Evolutionary conservation across 371 early-diverging fungal species (phyloP).

Genomic region (Apophysomyces variabilis): DNA sequence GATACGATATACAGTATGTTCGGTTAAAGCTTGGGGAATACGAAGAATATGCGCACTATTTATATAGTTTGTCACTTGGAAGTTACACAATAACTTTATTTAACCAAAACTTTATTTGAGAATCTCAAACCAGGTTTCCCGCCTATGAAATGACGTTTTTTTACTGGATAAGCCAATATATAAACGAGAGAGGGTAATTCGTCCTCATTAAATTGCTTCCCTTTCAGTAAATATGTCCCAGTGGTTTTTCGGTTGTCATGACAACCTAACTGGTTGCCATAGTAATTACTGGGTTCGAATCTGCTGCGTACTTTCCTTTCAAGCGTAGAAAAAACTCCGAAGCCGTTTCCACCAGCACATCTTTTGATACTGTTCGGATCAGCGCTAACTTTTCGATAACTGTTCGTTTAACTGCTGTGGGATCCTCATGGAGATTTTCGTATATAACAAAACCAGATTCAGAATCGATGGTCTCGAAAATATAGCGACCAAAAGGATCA

Average conservation of each 20-base stretch:
- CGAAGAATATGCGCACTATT: background rate
- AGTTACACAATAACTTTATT: background rate
- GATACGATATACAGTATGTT: too few species aligned
- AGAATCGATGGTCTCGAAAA: conserved; percentile 30
- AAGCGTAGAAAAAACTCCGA: conserved; percentile 14
- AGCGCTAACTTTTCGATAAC: conserved; percentile 7
- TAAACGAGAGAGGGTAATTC: too few species aligned
- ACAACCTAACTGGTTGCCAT: conserved; percentile 1
- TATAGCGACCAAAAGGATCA: conserved; percentile 27
- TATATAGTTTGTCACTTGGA: background rate
- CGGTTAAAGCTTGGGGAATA: background rate
- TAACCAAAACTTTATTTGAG: too few species aligned
- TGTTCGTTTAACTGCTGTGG: conserved; percentile 4
- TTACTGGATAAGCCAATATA: too few species aligned
- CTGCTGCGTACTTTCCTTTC: too few species aligned
- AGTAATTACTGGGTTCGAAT: background rate
- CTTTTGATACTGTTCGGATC: background rate
- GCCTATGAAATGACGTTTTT: too few species aligned
- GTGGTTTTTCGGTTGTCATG: background rate
- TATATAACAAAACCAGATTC: conserved; percentile 38
- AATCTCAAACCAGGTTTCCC: too few species aligned
- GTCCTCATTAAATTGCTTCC: too few species aligned
- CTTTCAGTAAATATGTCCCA: background rate
- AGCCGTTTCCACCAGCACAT: conserved; percentile 20
- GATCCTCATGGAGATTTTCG: conserved; percentile 26